Evolutionary conservation across 2,329 filamentous ascomycete species (phyloP).

Genomic region (Xylaria sp.): DNA sequence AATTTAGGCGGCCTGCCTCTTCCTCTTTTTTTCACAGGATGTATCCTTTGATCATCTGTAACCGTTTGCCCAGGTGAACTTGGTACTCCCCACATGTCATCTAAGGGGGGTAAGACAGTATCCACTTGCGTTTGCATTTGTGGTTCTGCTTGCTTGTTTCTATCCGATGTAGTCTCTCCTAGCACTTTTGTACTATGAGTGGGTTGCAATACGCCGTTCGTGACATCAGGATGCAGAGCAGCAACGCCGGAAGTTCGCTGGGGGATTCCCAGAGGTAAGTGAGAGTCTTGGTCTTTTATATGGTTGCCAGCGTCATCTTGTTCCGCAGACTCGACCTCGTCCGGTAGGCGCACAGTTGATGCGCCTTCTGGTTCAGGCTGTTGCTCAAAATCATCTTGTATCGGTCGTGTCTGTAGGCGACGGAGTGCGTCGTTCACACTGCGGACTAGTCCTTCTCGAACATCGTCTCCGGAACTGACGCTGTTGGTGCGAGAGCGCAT

Average conservation of each 20-base stretch:
- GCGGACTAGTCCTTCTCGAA: slow-evolving; percentile 39
- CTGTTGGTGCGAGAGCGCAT: slow-evolving; percentile 19
- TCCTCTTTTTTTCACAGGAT: slow-evolving; percentile 25
- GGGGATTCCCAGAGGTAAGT: neutral
- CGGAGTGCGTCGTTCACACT: slow-evolving; percentile 41
- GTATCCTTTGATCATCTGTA: slow-evolving; percentile 3
- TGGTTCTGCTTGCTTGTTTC: slow-evolving; percentile 8
- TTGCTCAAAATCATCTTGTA: slow-evolving; percentile 9
- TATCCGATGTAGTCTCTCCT: slow-evolving; percentile 1
- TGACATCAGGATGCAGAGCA: neutral
- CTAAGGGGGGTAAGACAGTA: neutral
- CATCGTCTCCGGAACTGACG: slow-evolving; percentile 34
- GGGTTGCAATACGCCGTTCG: neutral
- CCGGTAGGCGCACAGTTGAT: neutral
- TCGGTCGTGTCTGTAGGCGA: slow-evolving; percentile 14
- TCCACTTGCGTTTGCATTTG: neutral
- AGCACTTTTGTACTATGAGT: neutral
- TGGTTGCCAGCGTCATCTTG: neutral
- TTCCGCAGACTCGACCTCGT: neutral
- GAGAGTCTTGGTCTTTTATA: neutral
- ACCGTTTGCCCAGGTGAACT: slow-evolving; percentile 11
- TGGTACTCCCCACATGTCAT: slow-evolving; percentile 15
- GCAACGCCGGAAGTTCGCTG: neutral
- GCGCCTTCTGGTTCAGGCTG: neutral
- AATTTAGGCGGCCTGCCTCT: slow-evolving; percentile 26